These are phyloP conservation scores for Talaromyces sp. DNA, from an alignment of 2,329 filamentous ascomycete genomes.

Conservation along the genomic window DNA sequence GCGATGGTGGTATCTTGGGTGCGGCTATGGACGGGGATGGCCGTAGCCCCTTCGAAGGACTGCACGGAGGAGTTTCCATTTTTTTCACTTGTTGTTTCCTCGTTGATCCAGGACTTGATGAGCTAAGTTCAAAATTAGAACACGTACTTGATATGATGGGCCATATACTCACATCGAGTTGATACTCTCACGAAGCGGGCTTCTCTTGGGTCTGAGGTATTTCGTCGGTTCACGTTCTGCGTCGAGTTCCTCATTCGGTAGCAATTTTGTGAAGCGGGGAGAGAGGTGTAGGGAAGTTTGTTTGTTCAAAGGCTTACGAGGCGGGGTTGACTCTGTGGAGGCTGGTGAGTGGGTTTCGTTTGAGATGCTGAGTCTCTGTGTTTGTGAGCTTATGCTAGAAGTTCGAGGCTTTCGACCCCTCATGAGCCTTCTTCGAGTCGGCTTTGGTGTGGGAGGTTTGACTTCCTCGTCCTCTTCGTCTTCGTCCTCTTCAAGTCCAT, in stretches of 20 bases:
- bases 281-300: conserved; percentile 16
- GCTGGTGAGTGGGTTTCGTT: neutral
- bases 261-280: conserved; percentile 17
- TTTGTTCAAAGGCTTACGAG: conserved; percentile 10
- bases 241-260: conserved; percentile 22
- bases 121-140: neutral
- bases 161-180: conserved; percentile 7
- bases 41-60: conserved; percentile 39
- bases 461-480: conserved; percentile 14
- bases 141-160: neutral
- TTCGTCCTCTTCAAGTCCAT: conserved; percentile 17
- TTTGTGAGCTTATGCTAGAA: conserved; percentile 6
- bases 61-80: conserved; percentile 40
- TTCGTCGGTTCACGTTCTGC: conserved; percentile 19
- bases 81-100: conserved; percentile 13
- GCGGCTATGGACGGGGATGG: conserved; percentile 46
- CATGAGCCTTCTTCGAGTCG: conserved; percentile 30
- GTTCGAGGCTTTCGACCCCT: conserved; percentile 29
- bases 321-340: neutral
- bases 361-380: conserved; percentile 5
- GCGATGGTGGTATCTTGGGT: conserved; percentile 45
- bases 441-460: conserved; percentile 20
- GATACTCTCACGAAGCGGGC: conserved; percentile 14
- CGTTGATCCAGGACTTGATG: conserved; percentile 6
- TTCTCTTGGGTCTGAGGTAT: conserved; percentile 5